These are phyloP conservation scores for Mentha longifolia DNA, from an alignment of 257 asterid genomes.

Conservation along the genomic window DNA sequence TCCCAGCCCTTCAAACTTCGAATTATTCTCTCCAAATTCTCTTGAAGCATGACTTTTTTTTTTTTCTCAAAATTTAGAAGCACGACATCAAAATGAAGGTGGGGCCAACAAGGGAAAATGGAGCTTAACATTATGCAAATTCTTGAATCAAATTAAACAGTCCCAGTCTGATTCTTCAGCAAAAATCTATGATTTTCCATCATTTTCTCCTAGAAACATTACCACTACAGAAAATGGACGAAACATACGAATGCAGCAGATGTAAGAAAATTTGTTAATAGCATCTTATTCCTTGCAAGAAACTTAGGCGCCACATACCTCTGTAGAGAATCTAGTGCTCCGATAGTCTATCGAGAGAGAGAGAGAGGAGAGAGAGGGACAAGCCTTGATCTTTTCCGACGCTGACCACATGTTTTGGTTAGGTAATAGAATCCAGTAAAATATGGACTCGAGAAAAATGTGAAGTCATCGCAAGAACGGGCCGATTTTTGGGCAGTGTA, in stretches of 20 bases:
- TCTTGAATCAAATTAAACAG: background rate
- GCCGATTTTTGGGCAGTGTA: no score
- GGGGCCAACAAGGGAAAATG: background rate
- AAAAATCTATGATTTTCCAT: background rate
- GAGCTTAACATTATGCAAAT: background rate
- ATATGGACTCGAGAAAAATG: background rate
- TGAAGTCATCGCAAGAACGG: no score
- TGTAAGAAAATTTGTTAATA: background rate
- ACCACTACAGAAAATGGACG: background rate
- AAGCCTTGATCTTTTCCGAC: background rate
- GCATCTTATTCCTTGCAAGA: background rate
- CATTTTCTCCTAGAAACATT: no score
- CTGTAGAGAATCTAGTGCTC: background rate
- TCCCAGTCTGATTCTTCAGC: background rate
- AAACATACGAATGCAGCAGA: background rate
- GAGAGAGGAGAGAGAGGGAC: background rate
- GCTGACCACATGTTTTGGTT: constrained; percentile 24
- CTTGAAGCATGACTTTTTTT: background rate
- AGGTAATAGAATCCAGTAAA: background rate
- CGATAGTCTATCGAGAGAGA: background rate
- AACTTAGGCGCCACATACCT: background rate
- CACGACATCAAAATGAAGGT: background rate
- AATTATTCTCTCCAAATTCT: no score
- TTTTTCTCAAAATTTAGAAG: no score
- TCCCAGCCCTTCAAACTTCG: background rate